These are phyloP conservation scores for Ascodesmis nigricans DNA, from an alignment of 495 filamentous ascomycete species.

Conservation along the genomic window DNA sequence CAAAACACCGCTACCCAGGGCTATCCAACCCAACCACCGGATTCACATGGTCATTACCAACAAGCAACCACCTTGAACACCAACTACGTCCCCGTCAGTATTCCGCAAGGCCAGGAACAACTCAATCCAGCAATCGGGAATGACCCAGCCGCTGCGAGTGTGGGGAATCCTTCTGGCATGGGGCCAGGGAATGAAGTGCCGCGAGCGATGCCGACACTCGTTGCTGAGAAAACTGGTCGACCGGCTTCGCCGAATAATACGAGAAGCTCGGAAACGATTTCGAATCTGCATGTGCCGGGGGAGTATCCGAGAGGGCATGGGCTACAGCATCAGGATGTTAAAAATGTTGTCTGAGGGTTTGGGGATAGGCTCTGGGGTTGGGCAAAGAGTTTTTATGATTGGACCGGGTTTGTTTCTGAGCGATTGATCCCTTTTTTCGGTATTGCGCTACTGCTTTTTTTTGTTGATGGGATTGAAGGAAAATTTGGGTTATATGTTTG, in stretches of 20 bases:
- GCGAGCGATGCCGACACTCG: slow-evolving; percentile 8
- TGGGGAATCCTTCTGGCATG: slow-evolving; percentile 7
- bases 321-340: too few relatives aligned
- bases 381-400: too few relatives aligned
- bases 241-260: slow-evolving; percentile 17
- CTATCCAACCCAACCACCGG: slow-evolving; percentile 21
- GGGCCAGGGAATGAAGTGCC: slow-evolving; percentile 3
- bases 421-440: too few relatives aligned
- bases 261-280: slow-evolving; percentile 23
- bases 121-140: slow-evolving; percentile 18
- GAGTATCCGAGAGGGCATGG: slow-evolving; percentile 38
- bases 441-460: too few relatives aligned
- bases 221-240: slow-evolving; percentile 11
- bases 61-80: slow-evolving; percentile 1
- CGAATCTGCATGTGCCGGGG: slow-evolving; percentile 34
- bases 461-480: too few relatives aligned
- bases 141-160: slow-evolving; percentile 11
- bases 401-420: too few relatives aligned
- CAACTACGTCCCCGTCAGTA: not conserved
- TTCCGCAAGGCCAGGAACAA: not conserved
- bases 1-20: slow-evolving; percentile 22
- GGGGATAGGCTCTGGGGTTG: too few relatives aligned
- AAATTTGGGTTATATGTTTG: too few relatives aligned
- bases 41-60: slow-evolving; percentile 13
- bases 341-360: too few relatives aligned